Evolutionary conservation across 306 rosid genomes (phyloP).

Genomic region (Mimosa pudica): DNA sequence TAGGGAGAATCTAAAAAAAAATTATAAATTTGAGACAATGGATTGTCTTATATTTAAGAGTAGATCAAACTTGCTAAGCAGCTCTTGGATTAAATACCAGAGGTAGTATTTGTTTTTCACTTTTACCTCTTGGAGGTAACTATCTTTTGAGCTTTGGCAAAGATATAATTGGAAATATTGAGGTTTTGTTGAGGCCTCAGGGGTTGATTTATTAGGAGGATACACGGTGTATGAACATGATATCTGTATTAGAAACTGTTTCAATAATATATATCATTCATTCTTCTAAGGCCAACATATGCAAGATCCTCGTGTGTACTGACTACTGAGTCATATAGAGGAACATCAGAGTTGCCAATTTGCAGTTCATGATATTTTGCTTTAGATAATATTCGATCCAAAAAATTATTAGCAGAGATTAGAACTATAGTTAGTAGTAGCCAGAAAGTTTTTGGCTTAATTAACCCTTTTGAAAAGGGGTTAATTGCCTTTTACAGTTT

Average conservation of each 20-base stretch:
- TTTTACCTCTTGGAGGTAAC: background rate
- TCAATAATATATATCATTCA: slow-evolving; percentile 11
- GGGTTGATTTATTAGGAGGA: background rate
- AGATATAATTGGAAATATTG: background rate
- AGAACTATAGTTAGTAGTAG: too few relatives aligned
- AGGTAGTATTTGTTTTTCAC: background rate
- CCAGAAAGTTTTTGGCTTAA: too few relatives aligned
- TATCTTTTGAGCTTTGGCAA: background rate
- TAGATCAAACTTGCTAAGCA: too few relatives aligned
- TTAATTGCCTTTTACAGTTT: too few relatives aligned
- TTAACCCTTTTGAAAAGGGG: too few relatives aligned
- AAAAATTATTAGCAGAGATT: too few relatives aligned
- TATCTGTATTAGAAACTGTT: slow-evolving; percentile 83
- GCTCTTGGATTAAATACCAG: too few relatives aligned
- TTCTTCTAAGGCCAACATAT: background rate
- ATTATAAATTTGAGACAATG: too few relatives aligned
- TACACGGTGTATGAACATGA: background rate
- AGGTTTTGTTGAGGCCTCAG: background rate
- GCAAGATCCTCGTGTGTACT: background rate
- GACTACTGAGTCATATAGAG: background rate
- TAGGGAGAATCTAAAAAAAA: too few relatives aligned
- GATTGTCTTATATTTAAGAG: too few relatives aligned
- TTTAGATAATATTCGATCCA: background rate
- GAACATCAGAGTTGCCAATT: background rate
- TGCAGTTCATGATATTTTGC: background rate